Evolutionary conservation across 768 basidiomycete species (phyloP), one percentile per base, ranked within the genome.

Genomic region (Naematelia aurantialba): DNA sequence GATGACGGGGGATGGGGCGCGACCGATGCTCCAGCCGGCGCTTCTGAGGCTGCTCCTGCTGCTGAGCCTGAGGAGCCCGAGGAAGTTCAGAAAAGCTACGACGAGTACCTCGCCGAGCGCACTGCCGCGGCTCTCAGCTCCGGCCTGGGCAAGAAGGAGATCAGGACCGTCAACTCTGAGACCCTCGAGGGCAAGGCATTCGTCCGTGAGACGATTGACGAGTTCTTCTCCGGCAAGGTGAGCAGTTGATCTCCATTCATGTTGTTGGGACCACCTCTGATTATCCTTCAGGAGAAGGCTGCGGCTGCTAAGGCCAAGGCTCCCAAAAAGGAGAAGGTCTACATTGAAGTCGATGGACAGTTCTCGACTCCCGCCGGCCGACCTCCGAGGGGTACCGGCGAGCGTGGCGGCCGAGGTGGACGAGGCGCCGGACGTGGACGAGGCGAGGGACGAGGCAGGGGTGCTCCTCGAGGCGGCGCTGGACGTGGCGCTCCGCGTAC

Each of bases 201-300:
- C 83, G 86, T 87, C 74, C 87, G 86, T 75, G 85, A 82, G 58
- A 80, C 81, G 61, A 85, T 87, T 42, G 75, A 75, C 51, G 83
- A 86, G 62, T 93, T 92, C 82, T 92, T 88, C 79, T 84, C 86
- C 61, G 89, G 90, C 79, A 94, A 96, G 88, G 94, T 92, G 65
- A 45, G 81, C 73, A 29, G 22, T n/a, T 44, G n/a, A n/a, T n/a
- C n/a, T n/a, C n/a, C n/a, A n/a, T n/a, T n/a, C n/a, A n/a, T n/a
- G n/a, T n/a, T n/a, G n/a, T n/a, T n/a, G n/a, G n/a, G 5, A 39
- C 59, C 25, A 2, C 21, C 8, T 42, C 55, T 66, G 54, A 58
- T 22, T 5, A 45, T 31, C 26, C 51, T 17, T 22, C 29, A 75
- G 69, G 62, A 70, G 60, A 75, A 75, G 66, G 56, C 70, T 46